These are phyloP conservation scores for Exophiala sp. DNA, from an alignment of 2,329 filamentous ascomycete genomes.

Conservation along the genomic window DNA sequence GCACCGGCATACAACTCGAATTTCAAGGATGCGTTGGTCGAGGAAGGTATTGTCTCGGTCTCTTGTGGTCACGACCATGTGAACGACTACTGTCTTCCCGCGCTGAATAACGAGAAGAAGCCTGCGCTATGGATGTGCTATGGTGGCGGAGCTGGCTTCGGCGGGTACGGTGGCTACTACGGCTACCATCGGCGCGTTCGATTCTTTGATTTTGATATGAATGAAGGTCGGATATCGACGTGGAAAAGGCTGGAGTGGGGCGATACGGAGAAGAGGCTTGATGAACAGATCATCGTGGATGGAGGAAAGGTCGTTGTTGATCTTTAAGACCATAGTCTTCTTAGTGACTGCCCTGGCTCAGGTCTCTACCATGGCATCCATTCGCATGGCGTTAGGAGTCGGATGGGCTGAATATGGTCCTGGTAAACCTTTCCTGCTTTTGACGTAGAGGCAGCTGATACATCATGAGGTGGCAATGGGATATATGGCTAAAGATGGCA, in stretches of 20 bases:
- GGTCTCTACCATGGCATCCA: neutral
- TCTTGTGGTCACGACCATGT: constrained; percentile 94
- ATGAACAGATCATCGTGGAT: constrained; percentile 58
- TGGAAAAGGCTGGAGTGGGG: constrained; percentile 82
- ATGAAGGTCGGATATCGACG: constrained; percentile 77
- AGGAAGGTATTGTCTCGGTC: constrained; percentile 78
- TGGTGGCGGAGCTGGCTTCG: constrained; percentile 83
- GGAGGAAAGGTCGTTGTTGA: constrained; percentile 47
- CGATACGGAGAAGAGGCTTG: constrained; percentile 47
- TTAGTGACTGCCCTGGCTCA: neutral
- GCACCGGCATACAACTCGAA: constrained; percentile 84
- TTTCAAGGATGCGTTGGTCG: constrained; percentile 84
- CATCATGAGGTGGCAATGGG: neutral
- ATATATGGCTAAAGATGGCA: too few species aligned
- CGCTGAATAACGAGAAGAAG: constrained; percentile 43
- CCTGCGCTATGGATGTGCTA: constrained; percentile 97
- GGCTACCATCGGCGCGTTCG: constrained; percentile 77
- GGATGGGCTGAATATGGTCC: neutral
- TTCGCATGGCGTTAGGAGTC: constrained; percentile 4
- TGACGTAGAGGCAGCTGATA: neutral
- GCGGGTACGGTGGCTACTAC: constrained; percentile 88
- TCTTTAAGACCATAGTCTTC: constrained; percentile 2
- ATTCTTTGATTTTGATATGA: constrained; percentile 90
- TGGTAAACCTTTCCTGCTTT: neutral
- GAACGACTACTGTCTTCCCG: constrained; percentile 90